Evolutionary conservation across 805 yeast species (phyloP), one percentile per base, ranked within the genome.

Genomic region (Metschnikowia chrysomelidarum): DNA sequence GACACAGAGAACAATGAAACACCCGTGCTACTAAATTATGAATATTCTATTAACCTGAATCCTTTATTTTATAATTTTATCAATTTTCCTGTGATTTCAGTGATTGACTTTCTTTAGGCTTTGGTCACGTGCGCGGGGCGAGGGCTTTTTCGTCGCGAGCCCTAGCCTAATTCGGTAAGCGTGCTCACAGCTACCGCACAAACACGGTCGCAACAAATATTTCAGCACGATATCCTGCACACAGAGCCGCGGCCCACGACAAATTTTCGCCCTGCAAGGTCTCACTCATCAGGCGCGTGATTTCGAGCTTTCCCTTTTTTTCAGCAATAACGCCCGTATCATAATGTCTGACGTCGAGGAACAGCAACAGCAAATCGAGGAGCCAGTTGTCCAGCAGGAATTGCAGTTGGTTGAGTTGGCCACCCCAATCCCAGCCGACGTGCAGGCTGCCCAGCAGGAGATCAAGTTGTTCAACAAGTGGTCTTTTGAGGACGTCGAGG

Each of bases 401-500:
- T 76, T 83, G 62, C 80, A 80, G 72, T 74, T 78, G 54, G 86
- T 80, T 62, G 86, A 80, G 66, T 80, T 87, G 71, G 96, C 96
- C 68, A 89, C 98, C 59, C 77, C 91, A 62, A 88, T 93, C 68
- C 98, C 98, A 74, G 87, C 82, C 69, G 97, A 87, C 36, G 87
- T 93, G 65, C 94, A 87, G 76, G 84, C 81, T 68, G 97, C 95
- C 73, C 87, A 91, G 70, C 82, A 80, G 68, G 95, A 87, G 76
- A 83, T 93, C 73, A 91, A 88, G 77, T 82, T 93, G 66, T 93
- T 93, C 91, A 93, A 93, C 96, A 93, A 91, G 77, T 93, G 98
- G 98, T 82, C 97, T 55, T 94, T 86, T 69, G 95, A 89, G 73
- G 97, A 87, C 48, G 93, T 93, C 63, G 93, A 89, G 73, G 87